A percentile compares a stretch with the other conserved stretches of the same genome.
Conservation (phyloP, 2,329 filamentous ascomycete species). For the Aspergillus hiratsukae region DNA sequence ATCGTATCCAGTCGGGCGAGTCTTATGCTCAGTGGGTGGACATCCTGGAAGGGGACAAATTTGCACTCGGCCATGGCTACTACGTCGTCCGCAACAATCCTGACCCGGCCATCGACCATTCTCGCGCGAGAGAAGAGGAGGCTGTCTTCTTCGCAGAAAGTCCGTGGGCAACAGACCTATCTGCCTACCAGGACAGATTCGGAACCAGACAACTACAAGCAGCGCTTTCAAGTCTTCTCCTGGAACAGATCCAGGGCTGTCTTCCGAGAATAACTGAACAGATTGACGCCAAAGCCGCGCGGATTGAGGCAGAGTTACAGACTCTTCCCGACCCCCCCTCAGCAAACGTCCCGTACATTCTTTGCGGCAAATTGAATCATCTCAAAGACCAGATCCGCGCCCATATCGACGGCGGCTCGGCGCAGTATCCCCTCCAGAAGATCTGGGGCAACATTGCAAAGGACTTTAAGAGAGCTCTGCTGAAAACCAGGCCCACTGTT, state of each 20-base stretch:
- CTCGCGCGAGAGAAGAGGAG: slow-evolving; percentile 48
- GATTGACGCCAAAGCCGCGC: slow-evolving; percentile 45
- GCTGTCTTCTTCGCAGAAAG: slow-evolving; percentile 44
- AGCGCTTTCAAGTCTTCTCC: slow-evolving; percentile 46
- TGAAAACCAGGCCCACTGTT: slow-evolving; percentile 38
- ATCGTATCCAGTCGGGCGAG: slow-evolving; percentile 57
- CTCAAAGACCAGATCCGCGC: slow-evolving; percentile 54
- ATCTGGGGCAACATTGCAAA: slow-evolving; percentile 44
- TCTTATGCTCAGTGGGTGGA: slow-evolving; percentile 56
- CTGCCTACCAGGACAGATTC: slow-evolving; percentile 41
- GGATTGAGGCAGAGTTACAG: slow-evolving; percentile 53
- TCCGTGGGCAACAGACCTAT: slow-evolving; percentile 46
- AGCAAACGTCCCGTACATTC: slow-evolving; percentile 60
- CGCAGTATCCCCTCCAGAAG: slow-evolving; percentile 39
- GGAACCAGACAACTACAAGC: slow-evolving; percentile 50
- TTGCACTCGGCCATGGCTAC: slow-evolving; percentile 67
- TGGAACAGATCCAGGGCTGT: slow-evolving; percentile 42
- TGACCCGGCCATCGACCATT: slow-evolving; percentile 40
- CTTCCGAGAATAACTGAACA: slow-evolving; percentile 33
- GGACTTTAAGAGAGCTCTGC: slow-evolving; percentile 49
- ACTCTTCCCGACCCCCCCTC: slow-evolving; percentile 62
- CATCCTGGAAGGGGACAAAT: slow-evolving; percentile 60
- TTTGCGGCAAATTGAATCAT: slow-evolving; percentile 55
- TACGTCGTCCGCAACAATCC: slow-evolving; percentile 66
- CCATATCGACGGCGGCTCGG: slow-evolving; percentile 49